phyloP scores from a whole-genome alignment of 2,329 filamentous ascomycete species.

The Colletotrichum ledebouriae region DNA sequence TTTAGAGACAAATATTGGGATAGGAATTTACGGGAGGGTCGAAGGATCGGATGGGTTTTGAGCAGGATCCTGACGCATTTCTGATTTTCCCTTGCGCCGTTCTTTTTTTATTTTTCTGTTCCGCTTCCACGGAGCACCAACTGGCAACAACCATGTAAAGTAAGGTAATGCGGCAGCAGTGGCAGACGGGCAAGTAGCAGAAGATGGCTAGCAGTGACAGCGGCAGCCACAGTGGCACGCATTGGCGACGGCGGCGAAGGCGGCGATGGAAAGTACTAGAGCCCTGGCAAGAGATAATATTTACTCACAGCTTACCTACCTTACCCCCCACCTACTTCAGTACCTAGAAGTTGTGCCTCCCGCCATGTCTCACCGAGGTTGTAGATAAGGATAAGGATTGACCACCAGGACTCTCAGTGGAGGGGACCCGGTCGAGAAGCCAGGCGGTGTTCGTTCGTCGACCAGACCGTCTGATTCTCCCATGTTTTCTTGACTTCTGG shows the following conservation, averaged over 20 bases:
- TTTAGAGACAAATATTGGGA: constrained; percentile 35
- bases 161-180: too few relatives aligned
- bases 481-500: not conserved
- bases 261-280: constrained; percentile 4
- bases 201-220: constrained; percentile 20
- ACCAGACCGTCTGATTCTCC: constrained; percentile 22
- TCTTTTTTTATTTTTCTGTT: constrained; percentile 22
- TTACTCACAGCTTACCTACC: not conserved
- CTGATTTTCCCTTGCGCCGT: constrained; percentile 35
- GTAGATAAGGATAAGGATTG: not conserved
- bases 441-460: not conserved
- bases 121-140: constrained; percentile 16
- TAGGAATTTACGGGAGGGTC: constrained; percentile 11
- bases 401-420: too few relatives aligned
- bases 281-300: constrained; percentile 13
- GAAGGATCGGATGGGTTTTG: constrained; percentile 36
- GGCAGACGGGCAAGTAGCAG: constrained; percentile 17
- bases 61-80: constrained; percentile 30
- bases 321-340: too few relatives aligned
- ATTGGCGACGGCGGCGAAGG: not conserved
- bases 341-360: constrained; percentile 15
- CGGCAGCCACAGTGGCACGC: constrained; percentile 5
- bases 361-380: constrained; percentile 23
- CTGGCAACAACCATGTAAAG: too few relatives aligned
- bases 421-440: not conserved